Evolutionary conservation across 176 grass and related monocot genomes (phyloP).

Genomic region (Tillandsia fasciculata): DNA sequence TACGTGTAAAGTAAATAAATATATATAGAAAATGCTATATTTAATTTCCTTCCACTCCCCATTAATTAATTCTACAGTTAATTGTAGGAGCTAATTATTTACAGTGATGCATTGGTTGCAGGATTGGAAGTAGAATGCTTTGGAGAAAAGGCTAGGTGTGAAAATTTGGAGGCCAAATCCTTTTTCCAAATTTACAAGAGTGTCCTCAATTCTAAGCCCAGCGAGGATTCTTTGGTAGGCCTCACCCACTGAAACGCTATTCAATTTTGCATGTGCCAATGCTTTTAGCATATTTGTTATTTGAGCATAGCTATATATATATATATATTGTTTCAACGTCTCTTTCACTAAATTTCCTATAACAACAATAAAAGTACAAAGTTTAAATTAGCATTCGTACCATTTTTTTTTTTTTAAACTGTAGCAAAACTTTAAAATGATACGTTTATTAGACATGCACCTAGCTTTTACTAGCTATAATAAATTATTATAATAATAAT

Average conservation of each 20-base stretch:
- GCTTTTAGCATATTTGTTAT: neutral
- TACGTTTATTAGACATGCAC: no score
- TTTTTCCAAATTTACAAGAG: constrained; percentile 74
- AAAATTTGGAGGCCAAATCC: constrained; percentile 44
- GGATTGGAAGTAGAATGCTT: constrained; percentile 65
- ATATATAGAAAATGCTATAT: neutral
- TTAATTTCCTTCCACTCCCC: neutral
- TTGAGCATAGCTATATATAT: neutral
- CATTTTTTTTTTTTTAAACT: neutral
- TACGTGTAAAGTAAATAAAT: no score
- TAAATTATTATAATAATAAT: neutral
- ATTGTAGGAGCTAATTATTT: neutral
- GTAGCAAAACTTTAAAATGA: neutral
- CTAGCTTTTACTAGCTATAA: neutral
- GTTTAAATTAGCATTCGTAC: neutral
- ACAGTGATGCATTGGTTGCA: constrained; percentile 21
- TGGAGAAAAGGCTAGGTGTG: constrained; percentile 25
- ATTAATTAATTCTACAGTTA: neutral
- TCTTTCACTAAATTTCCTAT: no score
- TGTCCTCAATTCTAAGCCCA: constrained; percentile 63
- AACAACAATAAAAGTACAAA: neutral
- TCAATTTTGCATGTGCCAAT: no score
- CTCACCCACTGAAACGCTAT: neutral
- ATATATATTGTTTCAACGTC: no score
- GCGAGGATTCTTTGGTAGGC: constrained; percentile 74